Conservation (phyloP, 2,329 filamentous ascomycete species). For the Alternaria postmessia region DNA sequence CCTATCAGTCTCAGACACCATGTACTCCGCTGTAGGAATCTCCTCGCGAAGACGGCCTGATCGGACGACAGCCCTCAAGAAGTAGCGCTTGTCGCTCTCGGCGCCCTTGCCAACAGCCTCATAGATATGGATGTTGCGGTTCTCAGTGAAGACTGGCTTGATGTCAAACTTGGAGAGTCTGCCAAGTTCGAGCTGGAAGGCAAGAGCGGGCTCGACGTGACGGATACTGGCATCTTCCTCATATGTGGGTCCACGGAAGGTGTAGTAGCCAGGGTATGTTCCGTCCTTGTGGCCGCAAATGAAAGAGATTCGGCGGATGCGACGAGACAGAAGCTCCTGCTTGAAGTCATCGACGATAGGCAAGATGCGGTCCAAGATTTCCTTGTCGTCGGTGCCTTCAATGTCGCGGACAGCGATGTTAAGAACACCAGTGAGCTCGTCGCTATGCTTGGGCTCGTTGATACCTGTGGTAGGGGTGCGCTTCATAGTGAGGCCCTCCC, state of each 20-base stretch:
- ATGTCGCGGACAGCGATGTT: constrained; percentile 92
- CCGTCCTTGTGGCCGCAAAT: constrained; percentile 95
- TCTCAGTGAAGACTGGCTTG: constrained; percentile 98
- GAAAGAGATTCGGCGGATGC: constrained; percentile 90
- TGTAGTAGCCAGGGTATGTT: constrained; percentile 96
- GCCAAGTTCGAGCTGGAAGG: constrained; percentile 97
- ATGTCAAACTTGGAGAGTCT: constrained; percentile 97
- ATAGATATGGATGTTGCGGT: constrained; percentile 99
- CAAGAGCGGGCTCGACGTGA: constrained; percentile 93
- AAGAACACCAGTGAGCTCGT: constrained; percentile 88
- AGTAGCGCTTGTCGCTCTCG: constrained; percentile 98
- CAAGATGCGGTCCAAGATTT: constrained; percentile 78
- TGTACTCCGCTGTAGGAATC: constrained; percentile 97
- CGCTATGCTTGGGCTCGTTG: constrained; percentile 62
- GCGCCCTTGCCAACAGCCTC: constrained; percentile 94
- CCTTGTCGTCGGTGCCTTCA: constrained; percentile 82
- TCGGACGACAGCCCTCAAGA: constrained; percentile 93
- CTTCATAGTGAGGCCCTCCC: constrained; percentile 65
- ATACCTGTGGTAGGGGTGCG: constrained; percentile 62
- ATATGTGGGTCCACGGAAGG: constrained; percentile 92
- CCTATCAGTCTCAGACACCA: constrained; percentile 95
- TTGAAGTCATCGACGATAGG: constrained; percentile 81
- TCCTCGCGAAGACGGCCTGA: constrained; percentile 94
- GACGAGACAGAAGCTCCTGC: constrained; percentile 80
- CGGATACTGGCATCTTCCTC: constrained; percentile 94